Conservation (phyloP, 2,329 filamentous ascomycete species). For the Penicillium thymicola region DNA sequence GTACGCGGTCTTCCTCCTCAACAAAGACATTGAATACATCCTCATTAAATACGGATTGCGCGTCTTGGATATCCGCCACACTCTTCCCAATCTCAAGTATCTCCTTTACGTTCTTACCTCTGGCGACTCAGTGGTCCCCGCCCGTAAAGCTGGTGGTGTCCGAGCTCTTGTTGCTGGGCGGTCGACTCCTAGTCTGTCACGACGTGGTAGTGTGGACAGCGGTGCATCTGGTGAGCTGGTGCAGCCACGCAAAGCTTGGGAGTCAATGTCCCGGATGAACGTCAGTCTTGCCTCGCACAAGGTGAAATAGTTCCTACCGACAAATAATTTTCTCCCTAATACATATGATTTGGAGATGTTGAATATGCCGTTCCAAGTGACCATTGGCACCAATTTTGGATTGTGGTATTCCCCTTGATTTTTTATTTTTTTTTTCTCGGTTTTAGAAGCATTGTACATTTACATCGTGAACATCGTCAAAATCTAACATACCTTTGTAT, state of each 20-base stretch:
- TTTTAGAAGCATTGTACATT: not conserved
- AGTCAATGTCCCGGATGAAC: constrained; percentile 27
- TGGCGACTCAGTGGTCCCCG: constrained; percentile 62
- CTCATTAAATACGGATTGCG: constrained; percentile 66
- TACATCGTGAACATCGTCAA: not conserved
- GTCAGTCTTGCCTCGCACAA: constrained; percentile 16
- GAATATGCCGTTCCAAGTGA: not conserved
- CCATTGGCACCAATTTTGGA: not conserved
- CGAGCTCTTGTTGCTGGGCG: constrained; percentile 44
- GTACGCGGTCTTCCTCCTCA: constrained; percentile 93
- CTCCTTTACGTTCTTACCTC: constrained; percentile 85
- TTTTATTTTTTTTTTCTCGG: too few species aligned
- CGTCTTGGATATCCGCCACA: constrained; percentile 86
- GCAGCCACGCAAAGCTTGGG: constrained; percentile 27
- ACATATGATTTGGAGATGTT: not conserved
- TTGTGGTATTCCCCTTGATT: not conserved
- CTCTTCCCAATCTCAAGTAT: constrained; percentile 90
- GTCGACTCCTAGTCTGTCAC: constrained; percentile 37
- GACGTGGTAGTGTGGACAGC: constrained; percentile 43
- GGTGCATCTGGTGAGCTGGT: constrained; percentile 31
- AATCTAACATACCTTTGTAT: not conserved
- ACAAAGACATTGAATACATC: constrained; percentile 83
- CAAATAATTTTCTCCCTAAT: not conserved
- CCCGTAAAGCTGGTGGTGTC: constrained; percentile 53
- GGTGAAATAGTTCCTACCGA: not conserved